Conservation (phyloP, 495 filamentous ascomycete genomes). For the Opeltia flavorubescens region DNA sequence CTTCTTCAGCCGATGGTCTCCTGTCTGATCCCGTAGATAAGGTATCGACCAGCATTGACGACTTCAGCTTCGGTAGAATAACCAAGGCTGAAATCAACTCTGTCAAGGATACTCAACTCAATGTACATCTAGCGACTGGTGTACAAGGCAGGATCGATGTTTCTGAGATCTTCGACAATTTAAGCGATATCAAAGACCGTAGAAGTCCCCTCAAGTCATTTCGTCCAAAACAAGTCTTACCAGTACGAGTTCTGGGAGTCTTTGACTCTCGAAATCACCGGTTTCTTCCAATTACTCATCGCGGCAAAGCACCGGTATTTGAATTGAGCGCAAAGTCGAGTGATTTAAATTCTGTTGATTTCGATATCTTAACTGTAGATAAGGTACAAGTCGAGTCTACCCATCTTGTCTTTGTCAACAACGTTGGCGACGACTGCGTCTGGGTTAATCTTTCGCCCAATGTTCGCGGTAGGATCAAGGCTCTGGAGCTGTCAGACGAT, state of each 20-base stretch:
- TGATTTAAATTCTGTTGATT: slow-evolving; percentile 39
- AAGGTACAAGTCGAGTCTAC: slow-evolving; percentile 55
- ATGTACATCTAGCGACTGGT: slow-evolving; percentile 79
- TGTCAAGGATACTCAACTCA: slow-evolving; percentile 78
- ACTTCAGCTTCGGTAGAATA: slow-evolving; percentile 58
- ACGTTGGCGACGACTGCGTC: slow-evolving; percentile 55
- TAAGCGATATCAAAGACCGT: slow-evolving; percentile 69
- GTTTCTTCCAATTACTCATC: slow-evolving; percentile 82
- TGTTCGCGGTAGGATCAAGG: slow-evolving; percentile 66
- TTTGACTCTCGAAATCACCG: slow-evolving; percentile 83
- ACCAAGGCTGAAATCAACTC: slow-evolving; percentile 68
- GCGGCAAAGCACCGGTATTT: slow-evolving; percentile 63
- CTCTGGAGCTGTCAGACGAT: slow-evolving; percentile 77
- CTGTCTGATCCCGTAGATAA: slow-evolving; percentile 58
- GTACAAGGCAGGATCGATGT: slow-evolving; percentile 83
- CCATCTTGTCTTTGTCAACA: slow-evolving; percentile 79
- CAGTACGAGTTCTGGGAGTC: slow-evolving; percentile 68
- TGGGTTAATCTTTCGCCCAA: slow-evolving; percentile 91
- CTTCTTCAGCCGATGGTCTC: slow-evolving; percentile 19
- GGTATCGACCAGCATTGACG: slow-evolving; percentile 45
- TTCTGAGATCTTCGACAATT: slow-evolving; percentile 75
- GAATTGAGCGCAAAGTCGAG: slow-evolving; percentile 79
- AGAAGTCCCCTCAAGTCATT: slow-evolving; percentile 66
- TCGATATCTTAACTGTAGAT: slow-evolving; percentile 53
- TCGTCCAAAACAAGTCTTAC: slow-evolving; percentile 51